Evolutionary conservation across 2,329 filamentous ascomycete genomes (phyloP), one percentile per base, ranked within the genome.

Genomic region (Aspergillus vadensis): DNA sequence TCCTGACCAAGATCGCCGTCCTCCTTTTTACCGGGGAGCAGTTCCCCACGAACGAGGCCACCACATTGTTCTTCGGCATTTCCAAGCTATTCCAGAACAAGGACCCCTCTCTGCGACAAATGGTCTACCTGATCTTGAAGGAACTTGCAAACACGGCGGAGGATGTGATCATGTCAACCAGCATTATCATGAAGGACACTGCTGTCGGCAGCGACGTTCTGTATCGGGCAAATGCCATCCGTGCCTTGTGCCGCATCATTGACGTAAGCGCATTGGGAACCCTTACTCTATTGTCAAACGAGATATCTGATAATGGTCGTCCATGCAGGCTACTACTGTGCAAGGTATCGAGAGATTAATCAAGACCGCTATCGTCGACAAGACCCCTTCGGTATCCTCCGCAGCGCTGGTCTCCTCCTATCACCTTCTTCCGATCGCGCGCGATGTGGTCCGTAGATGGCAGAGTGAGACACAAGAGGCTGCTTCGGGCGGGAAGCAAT

Each of bases 71-170:
- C 87, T 98, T 98, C 77, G 93, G 94, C 70, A 98, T 96, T 79
- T 98, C 94, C 64, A 98, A 98, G 85, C 86, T 98, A 63, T 99
- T 99, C 85, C 94, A 98, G 84, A 98, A 98, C 81, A 98, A 97
- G 80, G 95, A 99, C 89, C 91, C 93, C 72, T 94, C 92, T 71
- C 85, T 99, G 75, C 92, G 95, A 73, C 95, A 99, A 83, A 97
- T 98, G 93, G 94, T 99, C 55, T 96, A 98, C 81, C 85, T 98
- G 68, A 89, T 97, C 76, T 91, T 98, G 82, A 99, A 98, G 86
- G 95, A 99, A 85, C 85, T 99, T 72, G 92, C 94, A 68, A 88
- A 88, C 77, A 97, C 92, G 23, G 95, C 95, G 61, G 92, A 98
- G 82, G 95, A 99, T 84, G 96, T 97, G 66, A 99, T 99, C 77